Evolutionary conservation across 257 asterid genomes (phyloP).

Genomic region (Lithospermum erythrorhizon): DNA sequence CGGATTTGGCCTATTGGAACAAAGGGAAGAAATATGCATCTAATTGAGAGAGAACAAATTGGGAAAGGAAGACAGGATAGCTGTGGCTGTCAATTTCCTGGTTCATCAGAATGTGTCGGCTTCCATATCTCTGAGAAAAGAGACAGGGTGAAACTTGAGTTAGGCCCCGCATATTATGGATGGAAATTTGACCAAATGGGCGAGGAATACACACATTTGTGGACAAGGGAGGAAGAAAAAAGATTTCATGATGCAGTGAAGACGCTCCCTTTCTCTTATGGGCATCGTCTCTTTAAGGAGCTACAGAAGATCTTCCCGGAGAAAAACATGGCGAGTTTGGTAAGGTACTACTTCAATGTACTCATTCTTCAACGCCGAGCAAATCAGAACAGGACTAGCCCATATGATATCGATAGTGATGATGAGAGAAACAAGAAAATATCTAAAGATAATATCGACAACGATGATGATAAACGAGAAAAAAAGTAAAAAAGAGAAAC

Average conservation of each 20-base stretch:
- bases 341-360: slow-evolving; percentile 28
- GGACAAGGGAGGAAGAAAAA: slow-evolving; percentile 43
- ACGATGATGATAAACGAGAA: not conserved
- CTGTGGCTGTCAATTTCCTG: slow-evolving; percentile 44
- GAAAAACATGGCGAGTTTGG: slow-evolving; percentile 2
- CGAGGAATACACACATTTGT: slow-evolving; percentile 36
- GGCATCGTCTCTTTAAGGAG: not conserved
- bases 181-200: slow-evolving; percentile 48
- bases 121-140: slow-evolving; percentile 44
- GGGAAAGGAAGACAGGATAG: slow-evolving; percentile 59
- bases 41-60: slow-evolving; percentile 49
- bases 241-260: slow-evolving; percentile 33
- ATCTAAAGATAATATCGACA: slow-evolving; percentile 15
- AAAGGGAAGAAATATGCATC: slow-evolving; percentile 14
- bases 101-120: slow-evolving; percentile 43
- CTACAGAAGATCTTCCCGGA: not conserved
- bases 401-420: slow-evolving; percentile 49
- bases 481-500: not conserved
- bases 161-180: slow-evolving; percentile 39
- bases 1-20: slow-evolving; percentile 46
- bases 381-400: slow-evolving; percentile 49
- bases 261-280: not conserved
- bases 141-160: slow-evolving; percentile 36
- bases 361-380: slow-evolving; percentile 36
- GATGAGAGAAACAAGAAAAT: slow-evolving; percentile 30